Evolutionary conservation across 768 basidiomycete genomes (phyloP), one percentile per base, ranked within the genome.

Genomic region (Krasilnikovozyma curviuscula): DNA sequence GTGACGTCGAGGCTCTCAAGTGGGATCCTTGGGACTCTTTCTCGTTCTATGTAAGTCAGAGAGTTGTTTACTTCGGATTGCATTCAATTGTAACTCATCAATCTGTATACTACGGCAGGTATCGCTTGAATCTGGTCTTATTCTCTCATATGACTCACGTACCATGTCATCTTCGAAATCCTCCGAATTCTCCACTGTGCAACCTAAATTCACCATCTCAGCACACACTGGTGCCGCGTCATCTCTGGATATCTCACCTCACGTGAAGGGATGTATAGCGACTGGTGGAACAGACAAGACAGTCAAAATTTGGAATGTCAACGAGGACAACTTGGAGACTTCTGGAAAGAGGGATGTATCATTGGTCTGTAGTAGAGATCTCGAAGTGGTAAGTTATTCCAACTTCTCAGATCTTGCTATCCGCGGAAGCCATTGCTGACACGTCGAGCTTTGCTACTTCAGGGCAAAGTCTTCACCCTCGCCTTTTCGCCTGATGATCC

Each of bases 381-480:
- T 98, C 19, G 88, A 86, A 30, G 76, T 97, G 40, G 89, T 93
- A 67, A 48, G 69, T 65, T 23, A 76, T 71, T 25, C 14, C 24
- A 27, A 18, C 3, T 43, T 29, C 38, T 46, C 37, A 18, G 12
- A 48, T 35, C 28, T 25, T 19, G n/a, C 40, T 19, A 13, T 14
- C 41, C 16, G 18, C 14, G 21, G 10, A 5, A 5, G 16, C 19
- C 28, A 6, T 40, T n/a, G 24, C 3, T 12, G 44, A 46, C 7
- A 10, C 3, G 5, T 13, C 18, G 41, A 2, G 16, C 35, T 28
- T 13, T 9, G 30, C 48, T 7, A 21, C 34, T 23, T 35, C 54
- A 93, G 89, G 93, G 93, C 66, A 91, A 91, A 70, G 84, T 97
- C 7, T 98, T 98, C 67, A 82, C 88, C 6, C 71, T 79, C 0